phyloP scores from a whole-genome alignment of 2,329 filamentous ascomycete genomes.

The Herpotrichia juniperi region DNA sequence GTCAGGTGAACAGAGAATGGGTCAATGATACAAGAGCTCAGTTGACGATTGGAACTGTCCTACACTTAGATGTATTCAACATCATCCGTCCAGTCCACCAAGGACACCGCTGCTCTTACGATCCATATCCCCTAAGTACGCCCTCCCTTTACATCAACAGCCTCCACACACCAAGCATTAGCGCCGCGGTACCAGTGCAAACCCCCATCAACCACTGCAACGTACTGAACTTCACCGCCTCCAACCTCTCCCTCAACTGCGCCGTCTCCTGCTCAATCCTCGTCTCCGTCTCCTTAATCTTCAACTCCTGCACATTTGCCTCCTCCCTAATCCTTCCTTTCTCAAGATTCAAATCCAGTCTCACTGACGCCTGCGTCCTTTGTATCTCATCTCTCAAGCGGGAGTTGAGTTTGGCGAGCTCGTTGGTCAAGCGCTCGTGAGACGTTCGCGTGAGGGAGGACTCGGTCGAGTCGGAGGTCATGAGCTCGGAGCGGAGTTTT shows the following conservation, averaged over 20 bases:
- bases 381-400: slow-evolving; percentile 92
- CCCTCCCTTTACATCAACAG: slow-evolving; percentile 62
- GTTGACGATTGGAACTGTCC: too few species aligned
- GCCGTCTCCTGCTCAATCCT: slow-evolving; percentile 98
- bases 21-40: too few species aligned
- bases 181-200: slow-evolving; percentile 68
- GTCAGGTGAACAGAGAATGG: background rate
- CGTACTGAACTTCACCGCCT: slow-evolving; percentile 97
- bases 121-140: too few species aligned
- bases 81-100: too few species aligned
- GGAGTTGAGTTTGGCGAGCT: slow-evolving; percentile 90
- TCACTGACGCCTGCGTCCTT: slow-evolving; percentile 88
- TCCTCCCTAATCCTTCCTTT: slow-evolving; percentile 97
- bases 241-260: slow-evolving; percentile 85
- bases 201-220: slow-evolving; percentile 94
- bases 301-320: slow-evolving; percentile 93
- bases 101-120: too few species aligned
- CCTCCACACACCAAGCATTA: slow-evolving; percentile 71
- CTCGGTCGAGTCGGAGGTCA: slow-evolving; percentile 91
- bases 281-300: slow-evolving; percentile 98
- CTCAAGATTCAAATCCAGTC: slow-evolving; percentile 92
- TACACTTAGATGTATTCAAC: too few species aligned
- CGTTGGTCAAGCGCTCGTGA: slow-evolving; percentile 91
- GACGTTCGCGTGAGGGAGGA: slow-evolving; percentile 84
- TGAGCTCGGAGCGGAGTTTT: slow-evolving; percentile 91